Evolutionary conservation across 73 alveolate species (phyloP).

Genomic region (Symbiodinium natans): DNA sequence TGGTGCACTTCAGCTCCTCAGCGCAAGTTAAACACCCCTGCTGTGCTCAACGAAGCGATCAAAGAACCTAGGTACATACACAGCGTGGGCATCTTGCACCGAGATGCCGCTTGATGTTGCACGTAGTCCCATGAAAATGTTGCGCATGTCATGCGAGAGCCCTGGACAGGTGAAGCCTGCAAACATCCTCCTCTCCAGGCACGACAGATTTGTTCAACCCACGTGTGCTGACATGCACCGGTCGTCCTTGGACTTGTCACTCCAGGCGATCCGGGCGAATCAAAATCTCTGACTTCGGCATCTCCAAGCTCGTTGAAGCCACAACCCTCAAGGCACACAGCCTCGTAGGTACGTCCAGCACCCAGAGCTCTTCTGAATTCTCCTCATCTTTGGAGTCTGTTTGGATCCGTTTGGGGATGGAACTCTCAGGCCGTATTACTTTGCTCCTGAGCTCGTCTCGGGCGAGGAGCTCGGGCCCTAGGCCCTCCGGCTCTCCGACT

Average conservation of each 20-base stretch:
- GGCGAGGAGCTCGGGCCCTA: conserved; percentile 34
- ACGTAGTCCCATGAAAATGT: background rate
- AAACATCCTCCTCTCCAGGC: conserved; percentile 62
- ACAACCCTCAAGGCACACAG: conserved; percentile 59
- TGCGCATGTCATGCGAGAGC: too few species aligned
- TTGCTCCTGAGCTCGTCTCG: conserved; percentile 77
- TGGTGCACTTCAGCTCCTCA: conserved; percentile 64
- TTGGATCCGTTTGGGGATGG: background rate
- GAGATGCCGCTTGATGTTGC: conserved; percentile 17
- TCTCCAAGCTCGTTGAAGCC: conserved; percentile 77
- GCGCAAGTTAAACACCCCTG: too few species aligned
- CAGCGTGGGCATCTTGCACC: conserved; percentile 56
- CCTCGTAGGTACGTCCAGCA: conserved; percentile 53
- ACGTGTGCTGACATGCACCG: background rate
- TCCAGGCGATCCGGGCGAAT: conserved; percentile 60
- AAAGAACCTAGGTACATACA: conserved; percentile 49
- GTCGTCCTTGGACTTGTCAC: background rate
- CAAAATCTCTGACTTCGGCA: conserved; percentile 64
- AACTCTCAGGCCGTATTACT: conserved; percentile 42
- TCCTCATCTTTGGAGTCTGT: too few species aligned
- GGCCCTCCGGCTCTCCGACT: background rate
- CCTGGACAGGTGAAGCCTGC: conserved; percentile 74
- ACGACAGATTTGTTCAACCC: background rate
- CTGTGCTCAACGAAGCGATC: background rate
- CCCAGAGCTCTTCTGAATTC: background rate